These are phyloP conservation scores for Leishmania tropica DNA, from an alignment of 208 protist species.

Conservation along the genomic window DNA sequence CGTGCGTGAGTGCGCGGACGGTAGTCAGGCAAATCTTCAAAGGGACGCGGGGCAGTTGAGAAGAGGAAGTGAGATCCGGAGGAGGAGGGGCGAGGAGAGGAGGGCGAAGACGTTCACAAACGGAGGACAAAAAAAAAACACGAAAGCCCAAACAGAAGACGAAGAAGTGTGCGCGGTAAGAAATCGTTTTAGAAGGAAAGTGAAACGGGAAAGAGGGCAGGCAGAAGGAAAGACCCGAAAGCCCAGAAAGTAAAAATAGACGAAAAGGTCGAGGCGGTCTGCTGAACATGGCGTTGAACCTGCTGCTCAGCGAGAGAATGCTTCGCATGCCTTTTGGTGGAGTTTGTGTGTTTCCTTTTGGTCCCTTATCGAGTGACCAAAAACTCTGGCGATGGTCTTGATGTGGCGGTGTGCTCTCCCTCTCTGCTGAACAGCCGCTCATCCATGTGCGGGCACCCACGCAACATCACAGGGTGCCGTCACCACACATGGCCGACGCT, in stretches of 20 bases:
- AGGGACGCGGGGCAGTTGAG: background rate
- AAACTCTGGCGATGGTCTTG: background rate
- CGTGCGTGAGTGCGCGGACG: too few species aligned
- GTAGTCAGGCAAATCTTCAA: background rate
- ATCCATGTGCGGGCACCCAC: background rate
- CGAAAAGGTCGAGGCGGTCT: background rate
- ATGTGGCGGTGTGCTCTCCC: background rate
- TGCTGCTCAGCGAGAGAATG: background rate
- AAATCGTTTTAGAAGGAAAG: background rate
- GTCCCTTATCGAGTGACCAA: background rate
- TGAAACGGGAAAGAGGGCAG: background rate
- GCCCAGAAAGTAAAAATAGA: background rate
- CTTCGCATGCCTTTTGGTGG: background rate
- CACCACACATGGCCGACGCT: background rate
- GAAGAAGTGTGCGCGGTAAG: background rate
- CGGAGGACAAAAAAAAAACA: background rate
- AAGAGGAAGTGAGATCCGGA: background rate
- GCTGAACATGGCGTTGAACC: background rate
- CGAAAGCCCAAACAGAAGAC: too few species aligned
- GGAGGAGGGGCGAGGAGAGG: background rate
- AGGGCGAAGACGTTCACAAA: background rate
- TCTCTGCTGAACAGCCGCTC: background rate
- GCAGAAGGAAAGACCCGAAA: background rate
- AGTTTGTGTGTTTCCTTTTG: background rate
- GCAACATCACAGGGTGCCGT: background rate